Evolutionary conservation across 305 asterid genomes (phyloP).

Genomic region (Rubia peregrina): DNA sequence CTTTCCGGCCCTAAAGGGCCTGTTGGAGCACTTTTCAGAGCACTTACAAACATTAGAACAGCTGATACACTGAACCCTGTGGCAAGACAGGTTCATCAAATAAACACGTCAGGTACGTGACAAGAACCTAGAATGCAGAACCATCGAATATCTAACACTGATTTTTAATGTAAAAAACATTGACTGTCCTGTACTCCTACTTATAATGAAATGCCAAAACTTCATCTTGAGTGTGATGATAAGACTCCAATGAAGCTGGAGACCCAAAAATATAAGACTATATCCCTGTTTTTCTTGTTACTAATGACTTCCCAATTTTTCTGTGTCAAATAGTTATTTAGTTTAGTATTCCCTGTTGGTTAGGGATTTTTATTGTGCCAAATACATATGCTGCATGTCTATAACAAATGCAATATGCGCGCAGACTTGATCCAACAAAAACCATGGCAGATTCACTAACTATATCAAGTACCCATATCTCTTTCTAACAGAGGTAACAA

Average conservation of each 20-base stretch:
- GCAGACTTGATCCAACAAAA: neutral
- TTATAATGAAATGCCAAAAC: neutral
- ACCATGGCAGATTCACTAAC: neutral
- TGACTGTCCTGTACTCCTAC: neutral
- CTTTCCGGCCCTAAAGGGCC: slow-evolving; percentile 79
- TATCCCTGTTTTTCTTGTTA: neutral
- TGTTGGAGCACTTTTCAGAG: slow-evolving; percentile 65
- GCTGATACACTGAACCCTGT: slow-evolving; percentile 88
- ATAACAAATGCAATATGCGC: neutral
- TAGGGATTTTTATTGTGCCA: neutral
- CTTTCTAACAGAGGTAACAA: neutral
- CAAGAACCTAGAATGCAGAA: too few species aligned
- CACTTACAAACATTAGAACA: slow-evolving; percentile 90
- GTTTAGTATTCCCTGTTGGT: neutral
- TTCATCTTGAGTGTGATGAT: neutral
- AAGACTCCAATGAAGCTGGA: neutral
- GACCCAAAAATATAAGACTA: neutral
- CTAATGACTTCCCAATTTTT: neutral
- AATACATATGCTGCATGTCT: neutral
- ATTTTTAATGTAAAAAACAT: neutral
- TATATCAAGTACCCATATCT: neutral
- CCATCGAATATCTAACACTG: neutral
- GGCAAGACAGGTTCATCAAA: slow-evolving; percentile 16
- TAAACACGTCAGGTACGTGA: neutral
- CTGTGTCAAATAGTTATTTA: neutral